Conservation (phyloP, 1,284 basidiomycete species). For the Apiotrichum mycotoxinovorans region DNA sequence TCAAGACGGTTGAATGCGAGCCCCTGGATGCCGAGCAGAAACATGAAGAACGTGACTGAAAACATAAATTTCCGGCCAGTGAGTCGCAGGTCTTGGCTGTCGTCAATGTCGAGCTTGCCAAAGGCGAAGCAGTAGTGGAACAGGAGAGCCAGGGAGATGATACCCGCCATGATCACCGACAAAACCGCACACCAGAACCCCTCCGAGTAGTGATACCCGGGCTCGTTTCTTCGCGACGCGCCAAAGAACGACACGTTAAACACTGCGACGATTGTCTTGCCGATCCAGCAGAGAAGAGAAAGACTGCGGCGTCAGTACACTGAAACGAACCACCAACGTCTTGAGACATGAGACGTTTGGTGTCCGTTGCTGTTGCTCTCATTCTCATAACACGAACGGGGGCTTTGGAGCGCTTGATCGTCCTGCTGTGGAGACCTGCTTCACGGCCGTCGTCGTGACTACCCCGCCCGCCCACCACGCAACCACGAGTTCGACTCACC, state of each 20-base stretch:
- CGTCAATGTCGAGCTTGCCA: constrained; percentile 19
- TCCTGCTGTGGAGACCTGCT: constrained; percentile 18
- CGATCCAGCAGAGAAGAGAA: constrained; percentile 50
- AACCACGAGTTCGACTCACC: not conserved
- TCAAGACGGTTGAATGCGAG: constrained; percentile 43
- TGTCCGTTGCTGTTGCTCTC: too few species aligned
- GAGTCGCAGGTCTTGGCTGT: constrained; percentile 35
- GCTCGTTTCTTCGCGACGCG: constrained; percentile 26
- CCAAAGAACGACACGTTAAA: constrained; percentile 49
- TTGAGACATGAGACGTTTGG: too few species aligned
- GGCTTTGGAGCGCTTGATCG: too few species aligned
- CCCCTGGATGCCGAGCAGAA: constrained; percentile 43
- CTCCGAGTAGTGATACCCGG: constrained; percentile 41
- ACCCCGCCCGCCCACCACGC: too few species aligned
- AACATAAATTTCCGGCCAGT: constrained; percentile 51
- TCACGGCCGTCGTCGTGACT: not conserved
- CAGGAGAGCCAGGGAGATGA: constrained; percentile 45
- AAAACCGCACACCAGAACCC: constrained; percentile 53
- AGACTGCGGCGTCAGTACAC: constrained; percentile 19
- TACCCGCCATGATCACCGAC: constrained; percentile 44
- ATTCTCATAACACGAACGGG: too few species aligned
- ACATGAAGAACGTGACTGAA: constrained; percentile 47
- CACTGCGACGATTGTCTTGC: constrained; percentile 48
- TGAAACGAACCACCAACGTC: too few species aligned
- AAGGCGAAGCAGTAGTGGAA: constrained; percentile 48